Conservation (phyloP, 2,329 filamentous ascomycete species). For the Fusarium acutatum region DNA sequence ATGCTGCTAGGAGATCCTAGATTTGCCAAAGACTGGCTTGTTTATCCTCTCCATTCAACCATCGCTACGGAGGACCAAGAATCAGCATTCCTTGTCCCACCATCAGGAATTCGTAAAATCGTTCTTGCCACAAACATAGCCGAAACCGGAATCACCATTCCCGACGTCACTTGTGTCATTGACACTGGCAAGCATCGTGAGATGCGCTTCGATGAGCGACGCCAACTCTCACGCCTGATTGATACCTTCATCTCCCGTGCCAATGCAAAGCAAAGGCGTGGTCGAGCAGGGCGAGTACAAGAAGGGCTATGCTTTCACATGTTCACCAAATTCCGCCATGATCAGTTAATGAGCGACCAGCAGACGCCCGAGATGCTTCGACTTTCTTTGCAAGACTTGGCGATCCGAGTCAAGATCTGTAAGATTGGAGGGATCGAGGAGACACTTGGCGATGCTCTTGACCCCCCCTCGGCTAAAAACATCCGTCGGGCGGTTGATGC, state of each 20-base stretch:
- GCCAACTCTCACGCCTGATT: constrained; percentile 88
- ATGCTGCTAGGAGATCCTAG: constrained; percentile 79
- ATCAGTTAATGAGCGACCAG: constrained; percentile 85
- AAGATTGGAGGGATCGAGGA: constrained; percentile 93
- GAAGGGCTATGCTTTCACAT: constrained; percentile 95
- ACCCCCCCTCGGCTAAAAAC: constrained; percentile 90
- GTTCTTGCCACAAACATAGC: constrained; percentile 98
- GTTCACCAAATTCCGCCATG: constrained; percentile 90
- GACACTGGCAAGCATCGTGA: constrained; percentile 97
- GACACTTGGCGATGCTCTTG: constrained; percentile 85
- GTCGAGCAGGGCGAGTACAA: constrained; percentile 94
- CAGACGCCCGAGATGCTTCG: constrained; percentile 97
- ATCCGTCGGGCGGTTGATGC: constrained; percentile 93
- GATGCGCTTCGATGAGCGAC: constrained; percentile 94
- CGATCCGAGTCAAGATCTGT: constrained; percentile 97
- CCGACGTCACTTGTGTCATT: constrained; percentile 95
- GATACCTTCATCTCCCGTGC: constrained; percentile 96
- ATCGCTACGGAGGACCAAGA: constrained; percentile 98
- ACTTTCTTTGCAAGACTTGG: constrained; percentile 90
- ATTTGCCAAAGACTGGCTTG: constrained; percentile 80
- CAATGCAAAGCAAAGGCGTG: constrained; percentile 93
- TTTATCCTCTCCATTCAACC: constrained; percentile 91
- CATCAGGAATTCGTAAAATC: constrained; percentile 85
- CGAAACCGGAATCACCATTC: constrained; percentile 98
- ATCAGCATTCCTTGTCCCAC: constrained; percentile 86